Percentiles rank a stretch among this genome's conserved stretches.
These are phyloP conservation scores for Exophiala spinifera DNA, from an alignment of 2,329 filamentous ascomycete species.

Conservation along the genomic window DNA sequence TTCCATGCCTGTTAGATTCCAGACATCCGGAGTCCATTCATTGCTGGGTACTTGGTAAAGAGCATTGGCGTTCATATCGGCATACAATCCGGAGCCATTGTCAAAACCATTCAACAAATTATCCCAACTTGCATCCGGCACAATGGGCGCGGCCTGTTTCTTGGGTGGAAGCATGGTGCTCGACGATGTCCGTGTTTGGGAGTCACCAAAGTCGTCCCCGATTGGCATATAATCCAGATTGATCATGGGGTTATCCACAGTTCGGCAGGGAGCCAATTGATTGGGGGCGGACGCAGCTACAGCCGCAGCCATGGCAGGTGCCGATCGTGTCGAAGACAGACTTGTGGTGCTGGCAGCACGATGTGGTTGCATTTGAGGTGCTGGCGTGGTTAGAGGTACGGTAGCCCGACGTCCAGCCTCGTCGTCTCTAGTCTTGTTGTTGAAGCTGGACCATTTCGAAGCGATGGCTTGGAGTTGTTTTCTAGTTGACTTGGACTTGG, in stretches of 20 bases:
- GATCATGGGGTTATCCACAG: conserved; percentile 28
- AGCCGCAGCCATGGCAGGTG: conserved; percentile 18
- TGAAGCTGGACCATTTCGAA: conserved; percentile 25
- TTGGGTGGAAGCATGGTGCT: conserved; percentile 40
- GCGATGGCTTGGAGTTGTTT: conserved; percentile 30
- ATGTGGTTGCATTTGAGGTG: conserved; percentile 6
- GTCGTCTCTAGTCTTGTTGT: conserved; percentile 17
- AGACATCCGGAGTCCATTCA: conserved; percentile 38
- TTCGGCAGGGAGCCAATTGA: conserved; percentile 2
- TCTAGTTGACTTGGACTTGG: conserved; percentile 23
- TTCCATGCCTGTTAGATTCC: conserved; percentile 41
- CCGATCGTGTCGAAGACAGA: conserved; percentile 27
- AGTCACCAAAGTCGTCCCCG: conserved; percentile 32
- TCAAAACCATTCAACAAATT: conserved; percentile 76
- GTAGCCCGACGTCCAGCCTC: conserved; percentile 17
- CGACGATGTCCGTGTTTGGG: conserved; percentile 36
- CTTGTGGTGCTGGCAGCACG: conserved; percentile 25
- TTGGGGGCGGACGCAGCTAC: conserved; percentile 7
- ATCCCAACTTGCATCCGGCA: conserved; percentile 70
- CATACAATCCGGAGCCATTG: conserved; percentile 25
- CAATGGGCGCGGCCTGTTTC: conserved; percentile 35
- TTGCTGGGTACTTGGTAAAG: conserved; percentile 32
- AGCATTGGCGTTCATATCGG: conserved; percentile 31
- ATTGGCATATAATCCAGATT: conserved; percentile 60
- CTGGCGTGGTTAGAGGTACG: conserved; percentile 15